Percentiles rank a stretch among this genome's conserved stretches.
phyloP scores from a whole-genome alignment of 208 protist genomes.

The Acanthamoeba sp. region DNA sequence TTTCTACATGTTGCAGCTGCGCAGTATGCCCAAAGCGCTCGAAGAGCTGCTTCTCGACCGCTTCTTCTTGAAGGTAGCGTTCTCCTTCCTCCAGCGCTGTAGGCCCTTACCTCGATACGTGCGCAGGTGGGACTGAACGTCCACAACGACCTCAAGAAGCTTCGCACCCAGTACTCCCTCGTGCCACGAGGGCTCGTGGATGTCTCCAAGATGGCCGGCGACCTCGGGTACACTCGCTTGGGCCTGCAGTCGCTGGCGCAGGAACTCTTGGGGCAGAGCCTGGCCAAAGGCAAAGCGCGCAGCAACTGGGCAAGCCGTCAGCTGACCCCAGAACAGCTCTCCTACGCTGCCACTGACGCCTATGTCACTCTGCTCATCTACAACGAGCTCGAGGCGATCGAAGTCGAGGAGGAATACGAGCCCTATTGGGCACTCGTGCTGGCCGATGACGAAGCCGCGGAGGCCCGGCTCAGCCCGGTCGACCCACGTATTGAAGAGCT shows the following conservation, averaged over 20 bases:
- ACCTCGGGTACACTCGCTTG: background rate
- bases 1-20: conserved; percentile 23
- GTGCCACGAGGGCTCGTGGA: background rate
- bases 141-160: background rate
- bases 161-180: background rate
- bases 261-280: background rate
- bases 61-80: conserved; percentile 8
- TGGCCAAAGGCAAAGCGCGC: conserved; percentile 16
- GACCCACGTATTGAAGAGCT: background rate
- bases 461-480: background rate
- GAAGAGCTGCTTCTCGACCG: background rate
- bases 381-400: conserved; percentile 23
- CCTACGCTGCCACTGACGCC: conserved; percentile 4
- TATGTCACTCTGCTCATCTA: conserved; percentile 10
- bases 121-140: background rate
- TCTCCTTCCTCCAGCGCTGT: no score
- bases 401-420: background rate
- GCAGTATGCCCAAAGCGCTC: conserved; percentile 23
- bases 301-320: conserved; percentile 15
- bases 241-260: background rate
- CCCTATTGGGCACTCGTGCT: background rate
- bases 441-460: background rate
- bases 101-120: no score
- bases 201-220: background rate
- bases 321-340: background rate